Evolutionary conservation across 2,329 filamentous ascomycete species (phyloP), one percentile per base, ranked within the genome.

Genomic region (Alternaria infectoria): DNA sequence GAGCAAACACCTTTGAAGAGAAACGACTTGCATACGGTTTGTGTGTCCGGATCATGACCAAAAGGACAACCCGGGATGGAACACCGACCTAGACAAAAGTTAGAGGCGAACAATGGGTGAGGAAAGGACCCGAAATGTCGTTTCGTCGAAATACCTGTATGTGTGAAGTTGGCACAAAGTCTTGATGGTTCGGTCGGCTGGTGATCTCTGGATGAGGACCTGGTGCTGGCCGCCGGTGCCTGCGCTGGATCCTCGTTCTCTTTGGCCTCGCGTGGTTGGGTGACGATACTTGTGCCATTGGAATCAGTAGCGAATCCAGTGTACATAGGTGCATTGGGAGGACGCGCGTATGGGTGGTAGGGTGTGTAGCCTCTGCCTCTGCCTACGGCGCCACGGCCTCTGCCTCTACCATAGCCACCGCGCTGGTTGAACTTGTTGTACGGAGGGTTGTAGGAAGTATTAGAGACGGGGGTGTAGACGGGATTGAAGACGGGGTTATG

Each of bases 11-110:
- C 91, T 77, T 91, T 93, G 75, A 90, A 89, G 57, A 98, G 85
- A 77, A 91, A 93, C 57, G 92, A 90, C 81, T 93, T 96, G 88
- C 96, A 99, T 60, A 96, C 89, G 59, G 95, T 92, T 74, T 97
- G 92, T 82, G 93, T 97, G 77, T 88, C 85, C 45, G 91, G 88
- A 76, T 99, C 92, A 84, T 99, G 96, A 54, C 89, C 83, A 77
- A 91, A 96, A 59, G 87, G 90, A 81, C 96, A 99, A 51, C 82
- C 84, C 8, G 91, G 90, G 62, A 95, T 94, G 80, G 93, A 93
- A 80, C 96, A 99, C 69, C 90, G 90, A 83, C 96, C 96, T 79
- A 51, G 17, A 40, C 25, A 26, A 6, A 15, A 3, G 68, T 78
- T 66, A 77, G 71, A 64, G 11, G 25, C 36, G 49, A 26, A 56